Evolutionary conservation across 2,329 filamentous ascomycete species (phyloP), one percentile per base, ranked within the genome.

Genomic region (Pestalotiopsis sp.): DNA sequence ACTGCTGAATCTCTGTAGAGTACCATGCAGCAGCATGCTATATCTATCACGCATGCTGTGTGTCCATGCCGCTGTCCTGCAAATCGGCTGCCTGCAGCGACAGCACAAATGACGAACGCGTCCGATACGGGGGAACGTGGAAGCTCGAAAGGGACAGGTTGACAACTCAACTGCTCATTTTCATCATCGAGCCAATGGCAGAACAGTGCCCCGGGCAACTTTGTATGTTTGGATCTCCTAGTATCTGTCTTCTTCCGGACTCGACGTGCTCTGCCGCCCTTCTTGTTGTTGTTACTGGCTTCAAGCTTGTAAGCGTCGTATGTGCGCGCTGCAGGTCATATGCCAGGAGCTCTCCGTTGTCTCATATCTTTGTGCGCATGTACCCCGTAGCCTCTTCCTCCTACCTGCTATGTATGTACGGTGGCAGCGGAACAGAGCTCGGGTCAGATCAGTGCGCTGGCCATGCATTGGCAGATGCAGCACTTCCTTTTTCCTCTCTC

Each of bases 401-500:
- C 25, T 12, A 23, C 25, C 23, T 13, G 63, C 45, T 27, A 66
- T 52, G 36, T 12, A 41, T 27, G 9, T 41, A n/a, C n/a, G 20
- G 17, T 17, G 40, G 63, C 63, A 36, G 31, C 63, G 23, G 63
- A 57, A 65, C 52, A 36, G 36, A 45, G 17, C 40, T 45, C 20
- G 17, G 57, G 52, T 38, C 36, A 36, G 66, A 38, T 67, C 57
- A 25, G 13, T 63, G 66, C 61, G 66, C 66, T 61, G 66, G 36
- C 58, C 58, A 31, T 60, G 66, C 57, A 63, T 67, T 67, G 40
- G 20, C 41, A 41, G 27, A 49, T 52, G 66, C 57, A 52, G 27
- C 25, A 52, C 14, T 27, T 20, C 27, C 36, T 60, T n/a, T 66
- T 59, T 61, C 27, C 41, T 49, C 60, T 41, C 7, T 20, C 38